Conservation (phyloP, 1,284 basidiomycete species). For the Caloboletus firmus region DNA sequence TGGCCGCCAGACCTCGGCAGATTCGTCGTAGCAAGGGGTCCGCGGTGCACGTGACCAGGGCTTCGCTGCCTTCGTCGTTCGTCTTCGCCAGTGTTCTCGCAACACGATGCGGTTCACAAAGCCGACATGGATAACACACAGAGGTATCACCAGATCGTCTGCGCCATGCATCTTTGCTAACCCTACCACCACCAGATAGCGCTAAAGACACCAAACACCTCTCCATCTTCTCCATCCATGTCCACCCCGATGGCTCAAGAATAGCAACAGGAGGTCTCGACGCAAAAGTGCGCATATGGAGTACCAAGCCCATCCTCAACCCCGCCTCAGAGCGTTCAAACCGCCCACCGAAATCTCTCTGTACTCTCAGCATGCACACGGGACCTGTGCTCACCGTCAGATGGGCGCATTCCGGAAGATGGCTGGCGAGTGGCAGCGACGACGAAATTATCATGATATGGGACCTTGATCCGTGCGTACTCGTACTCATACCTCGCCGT, state of each 20-base stretch:
- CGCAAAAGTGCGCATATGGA: slow-evolving; percentile 97
- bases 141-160: slow-evolving; percentile 29
- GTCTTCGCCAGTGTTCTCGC: neutral
- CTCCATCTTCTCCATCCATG: slow-evolving; percentile 90
- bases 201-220: slow-evolving; percentile 60
- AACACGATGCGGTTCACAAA: slow-evolving; percentile 54
- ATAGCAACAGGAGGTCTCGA: slow-evolving; percentile 96
- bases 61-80: neutral
- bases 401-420: slow-evolving; percentile 93
- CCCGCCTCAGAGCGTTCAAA: slow-evolving; percentile 70
- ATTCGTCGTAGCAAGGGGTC: no score
- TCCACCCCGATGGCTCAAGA: slow-evolving; percentile 94
- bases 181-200: slow-evolving; percentile 21
- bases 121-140: slow-evolving; percentile 56
- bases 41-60: slow-evolving; percentile 13
- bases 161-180: neutral
- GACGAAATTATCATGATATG: slow-evolving; percentile 96
- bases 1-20: no score
- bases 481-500: neutral
- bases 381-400: slow-evolving; percentile 93
- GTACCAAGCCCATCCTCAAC: slow-evolving; percentile 88
- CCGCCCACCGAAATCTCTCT: slow-evolving; percentile 82
- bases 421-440: slow-evolving; percentile 95
- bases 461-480: slow-evolving; percentile 90
- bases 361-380: slow-evolving; percentile 91